A percentile compares a stretch with the other conserved stretches of the same genome.
phyloP scores from a whole-genome alignment of 148 eudicot genomes.

The Rhododendron williamsianum region DNA sequence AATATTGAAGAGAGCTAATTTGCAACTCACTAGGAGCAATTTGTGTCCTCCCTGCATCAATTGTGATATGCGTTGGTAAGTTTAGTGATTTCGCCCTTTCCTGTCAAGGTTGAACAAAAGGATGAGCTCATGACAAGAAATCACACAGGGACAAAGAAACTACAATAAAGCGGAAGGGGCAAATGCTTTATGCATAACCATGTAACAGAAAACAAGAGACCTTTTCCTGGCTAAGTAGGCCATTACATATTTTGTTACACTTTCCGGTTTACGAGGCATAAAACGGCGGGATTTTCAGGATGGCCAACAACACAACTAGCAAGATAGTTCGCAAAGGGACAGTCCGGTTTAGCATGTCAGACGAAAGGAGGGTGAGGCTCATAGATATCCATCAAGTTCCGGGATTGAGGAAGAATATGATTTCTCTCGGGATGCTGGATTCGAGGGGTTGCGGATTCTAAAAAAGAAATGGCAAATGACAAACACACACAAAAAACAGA shows the following conservation, averaged over 20 bases:
- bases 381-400: too few relatives aligned
- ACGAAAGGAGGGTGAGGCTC: too few relatives aligned
- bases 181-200: not conserved
- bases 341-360: too few relatives aligned
- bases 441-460: too few relatives aligned
- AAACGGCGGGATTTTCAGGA: too few relatives aligned
- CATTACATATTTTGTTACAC: too few relatives aligned
- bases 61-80: conserved; percentile 57
- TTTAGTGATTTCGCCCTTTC: conserved; percentile 80
- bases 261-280: too few relatives aligned
- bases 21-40: conserved; percentile 87
- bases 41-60: conserved; percentile 99
- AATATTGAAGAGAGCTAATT: not conserved
- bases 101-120: conserved; percentile 30
- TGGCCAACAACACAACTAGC: too few relatives aligned
- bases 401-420: too few relatives aligned
- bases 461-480: not conserved
- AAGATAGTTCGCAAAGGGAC: too few relatives aligned
- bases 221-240: not conserved
- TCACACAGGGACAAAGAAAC: not conserved
- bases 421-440: too few relatives aligned
- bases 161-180: not conserved
- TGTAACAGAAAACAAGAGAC: not conserved
- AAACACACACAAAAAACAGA: not conserved
- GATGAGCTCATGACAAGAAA: not conserved